Evolutionary conservation across 148 eudicot species (phyloP), one percentile per base, ranked within the genome.

Genomic region (Cornus kousa): DNA sequence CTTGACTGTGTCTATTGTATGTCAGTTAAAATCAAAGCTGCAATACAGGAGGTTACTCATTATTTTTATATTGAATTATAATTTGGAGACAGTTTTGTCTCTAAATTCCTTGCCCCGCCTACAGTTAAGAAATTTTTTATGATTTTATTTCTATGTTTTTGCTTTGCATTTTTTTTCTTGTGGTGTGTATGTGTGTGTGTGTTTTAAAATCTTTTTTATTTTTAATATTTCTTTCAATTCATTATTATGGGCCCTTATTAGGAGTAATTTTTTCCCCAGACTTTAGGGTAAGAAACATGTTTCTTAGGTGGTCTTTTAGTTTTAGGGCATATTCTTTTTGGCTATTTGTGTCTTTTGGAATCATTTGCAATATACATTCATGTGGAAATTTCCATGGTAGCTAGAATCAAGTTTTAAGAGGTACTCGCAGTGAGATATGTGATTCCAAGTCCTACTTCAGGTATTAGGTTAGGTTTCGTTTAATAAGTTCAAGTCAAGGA

Each of bases 21-120:
- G 59, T 48, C 14, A 16, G 19, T 62, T 71, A 19, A 23, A 62
- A 59, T 35, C 24, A 32, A 62, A 17, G 23, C 64, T 57, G 20
- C 64, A 9, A 2, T 57, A 12, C 20, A 13, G 14, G 10, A 13
- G 14, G 10, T 13, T 57, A 57, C 64, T 57, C 20, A 7, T 46
- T 71, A 57, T 73, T 73, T 6, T 67, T 67, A 23, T 19, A 50
- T 53, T 22, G 73, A 50, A 68, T 32, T 22, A 67, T 64, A 67
- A 12, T 19, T 13, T n/a, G 2, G 14, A n/a, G 20, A 20, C 28
- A 68, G 50, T 46, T 65, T 35, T 43, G 10, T 37, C 0, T 23
- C 23, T 14, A 66, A n/a, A 31, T 67, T 17, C 71, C 35, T 28
- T 67, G 31, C 72, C 70, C 32, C 20, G 9, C 24, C 60, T 76